These are phyloP conservation scores for Sporobolomyces pararoseus DNA, from an alignment of 768 basidiomycete genomes.

Conservation along the genomic window DNA sequence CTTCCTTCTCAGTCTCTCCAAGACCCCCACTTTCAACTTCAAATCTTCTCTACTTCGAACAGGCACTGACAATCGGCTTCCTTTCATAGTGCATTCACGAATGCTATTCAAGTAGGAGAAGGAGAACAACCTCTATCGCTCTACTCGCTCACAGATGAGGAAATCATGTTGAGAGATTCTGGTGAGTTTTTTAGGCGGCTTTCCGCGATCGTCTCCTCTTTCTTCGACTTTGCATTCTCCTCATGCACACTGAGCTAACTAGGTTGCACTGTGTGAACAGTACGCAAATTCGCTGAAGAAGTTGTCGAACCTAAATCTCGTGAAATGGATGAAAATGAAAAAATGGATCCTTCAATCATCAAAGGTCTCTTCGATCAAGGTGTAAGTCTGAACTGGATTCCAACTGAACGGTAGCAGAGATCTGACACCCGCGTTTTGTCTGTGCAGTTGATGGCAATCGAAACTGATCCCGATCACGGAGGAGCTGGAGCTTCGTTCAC, in stretches of 20 bases:
- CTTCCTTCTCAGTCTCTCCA: neutral
- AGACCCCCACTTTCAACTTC: slow-evolving; percentile 17
- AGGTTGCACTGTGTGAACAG: slow-evolving; percentile 51
- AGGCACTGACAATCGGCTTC: no score
- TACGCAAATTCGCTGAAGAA: slow-evolving; percentile 80
- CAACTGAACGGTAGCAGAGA: no score
- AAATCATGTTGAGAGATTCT: slow-evolving; percentile 84
- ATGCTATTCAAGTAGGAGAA: slow-evolving; percentile 16
- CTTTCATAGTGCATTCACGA: no score
- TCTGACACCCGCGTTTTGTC: no score
- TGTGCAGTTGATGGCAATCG: slow-evolving; percentile 97
- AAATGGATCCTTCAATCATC: slow-evolving; percentile 83
- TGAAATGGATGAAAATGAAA: slow-evolving; percentile 97
- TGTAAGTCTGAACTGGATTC: no score
- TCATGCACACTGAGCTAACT: neutral
- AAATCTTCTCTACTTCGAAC: no score
- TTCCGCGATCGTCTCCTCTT: no score
- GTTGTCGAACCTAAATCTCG: slow-evolving; percentile 84
- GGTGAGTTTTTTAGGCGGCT: slow-evolving; percentile 55
- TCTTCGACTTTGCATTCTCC: no score
- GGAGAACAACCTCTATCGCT: slow-evolving; percentile 54
- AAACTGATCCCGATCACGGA: slow-evolving; percentile 74
- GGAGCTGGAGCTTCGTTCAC: slow-evolving; percentile 90
- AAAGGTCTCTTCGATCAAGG: slow-evolving; percentile 91
- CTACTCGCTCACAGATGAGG: slow-evolving; percentile 85